Evolutionary conservation across 2,329 filamentous ascomycete species (phyloP).

Genomic region (Hypoxylon sp.): DNA sequence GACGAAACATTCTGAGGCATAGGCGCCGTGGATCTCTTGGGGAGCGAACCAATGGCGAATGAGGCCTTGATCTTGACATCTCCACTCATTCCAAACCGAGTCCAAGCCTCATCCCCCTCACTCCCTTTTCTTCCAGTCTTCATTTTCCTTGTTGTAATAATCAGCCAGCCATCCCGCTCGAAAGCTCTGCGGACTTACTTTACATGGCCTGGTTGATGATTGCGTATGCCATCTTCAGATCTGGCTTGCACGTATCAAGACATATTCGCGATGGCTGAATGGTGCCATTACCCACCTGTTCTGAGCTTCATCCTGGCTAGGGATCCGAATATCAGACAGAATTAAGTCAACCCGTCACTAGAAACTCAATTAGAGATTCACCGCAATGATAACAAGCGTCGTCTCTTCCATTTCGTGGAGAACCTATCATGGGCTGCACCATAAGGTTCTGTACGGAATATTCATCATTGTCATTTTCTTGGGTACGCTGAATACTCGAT

Average conservation of each 20-base stretch:
- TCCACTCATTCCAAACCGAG: conserved; percentile 32
- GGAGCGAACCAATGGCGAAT: conserved; percentile 17
- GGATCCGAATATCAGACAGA: conserved; percentile 37
- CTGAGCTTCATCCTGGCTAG: conserved; percentile 24
- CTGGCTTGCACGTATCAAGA: conserved; percentile 23
- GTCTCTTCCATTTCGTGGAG: no score
- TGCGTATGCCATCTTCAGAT: conserved; percentile 17
- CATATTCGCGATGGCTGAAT: conserved; percentile 38
- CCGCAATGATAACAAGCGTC: conserved; percentile 14
- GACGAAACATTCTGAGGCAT: conserved; percentile 52
- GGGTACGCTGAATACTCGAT: neutral
- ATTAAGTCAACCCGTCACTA: conserved; percentile 17
- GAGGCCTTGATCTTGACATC: conserved; percentile 3
- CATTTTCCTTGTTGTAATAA: neutral
- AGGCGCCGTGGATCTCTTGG: conserved; percentile 28
- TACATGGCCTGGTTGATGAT: conserved; percentile 13
- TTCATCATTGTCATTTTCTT: neutral
- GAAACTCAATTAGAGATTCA: conserved; percentile 9
- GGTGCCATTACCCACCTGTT: conserved; percentile 50
- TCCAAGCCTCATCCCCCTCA: conserved; percentile 31
- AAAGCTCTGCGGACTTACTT: no score
- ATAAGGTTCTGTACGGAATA: neutral
- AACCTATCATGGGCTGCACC: neutral
- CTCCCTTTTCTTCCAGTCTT: conserved; percentile 2
- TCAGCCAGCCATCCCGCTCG: no score